Conservation (phyloP, 192 early-diverging fungal species). For the Entophlyctis helioformis region DNA sequence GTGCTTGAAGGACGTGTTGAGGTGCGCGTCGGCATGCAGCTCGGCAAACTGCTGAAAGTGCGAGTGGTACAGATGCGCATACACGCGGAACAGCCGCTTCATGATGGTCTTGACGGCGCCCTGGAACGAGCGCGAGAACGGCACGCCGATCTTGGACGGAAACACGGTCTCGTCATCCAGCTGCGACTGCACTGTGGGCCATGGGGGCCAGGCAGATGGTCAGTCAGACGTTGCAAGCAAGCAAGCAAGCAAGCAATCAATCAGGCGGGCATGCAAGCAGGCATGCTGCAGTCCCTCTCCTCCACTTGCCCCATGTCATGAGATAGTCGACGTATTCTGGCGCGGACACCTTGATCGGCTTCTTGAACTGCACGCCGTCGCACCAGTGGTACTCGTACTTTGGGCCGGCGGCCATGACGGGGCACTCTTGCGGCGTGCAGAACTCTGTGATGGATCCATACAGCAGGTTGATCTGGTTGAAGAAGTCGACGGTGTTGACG, state of each 20-base stretch:
- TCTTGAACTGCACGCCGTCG: slow-evolving; percentile 55
- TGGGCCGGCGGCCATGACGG: slow-evolving; percentile 80
- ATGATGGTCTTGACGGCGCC: slow-evolving; percentile 60
- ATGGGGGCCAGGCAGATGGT: too few species aligned
- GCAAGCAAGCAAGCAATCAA: too few species aligned
- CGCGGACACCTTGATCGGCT: slow-evolving; percentile 77
- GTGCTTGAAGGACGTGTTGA: slow-evolving; percentile 92
- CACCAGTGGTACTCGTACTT: slow-evolving; percentile 83
- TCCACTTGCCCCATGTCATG: slow-evolving; percentile 59
- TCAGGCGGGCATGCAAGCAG: too few species aligned
- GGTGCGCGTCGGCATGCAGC: slow-evolving; percentile 72
- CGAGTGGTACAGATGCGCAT: slow-evolving; percentile 85
- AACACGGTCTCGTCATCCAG: slow-evolving; percentile 82
- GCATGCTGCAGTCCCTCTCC: too few species aligned
- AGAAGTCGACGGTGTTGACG: slow-evolving; percentile 88
- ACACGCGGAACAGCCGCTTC: slow-evolving; percentile 80
- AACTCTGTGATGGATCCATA: slow-evolving; percentile 66
- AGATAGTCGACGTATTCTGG: slow-evolving; percentile 82
- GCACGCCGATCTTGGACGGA: slow-evolving; percentile 63
- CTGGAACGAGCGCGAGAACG: slow-evolving; percentile 67
- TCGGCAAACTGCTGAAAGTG: slow-evolving; percentile 67
- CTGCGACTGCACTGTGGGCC: slow-evolving; percentile 67
- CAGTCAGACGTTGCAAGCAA: too few species aligned
- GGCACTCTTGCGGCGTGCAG: slow-evolving; percentile 81
- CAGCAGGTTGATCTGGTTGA: slow-evolving; percentile 92